Evolutionary conservation across 169 alveolate species (phyloP).

Genomic region (Plasmodium vinckei): DNA sequence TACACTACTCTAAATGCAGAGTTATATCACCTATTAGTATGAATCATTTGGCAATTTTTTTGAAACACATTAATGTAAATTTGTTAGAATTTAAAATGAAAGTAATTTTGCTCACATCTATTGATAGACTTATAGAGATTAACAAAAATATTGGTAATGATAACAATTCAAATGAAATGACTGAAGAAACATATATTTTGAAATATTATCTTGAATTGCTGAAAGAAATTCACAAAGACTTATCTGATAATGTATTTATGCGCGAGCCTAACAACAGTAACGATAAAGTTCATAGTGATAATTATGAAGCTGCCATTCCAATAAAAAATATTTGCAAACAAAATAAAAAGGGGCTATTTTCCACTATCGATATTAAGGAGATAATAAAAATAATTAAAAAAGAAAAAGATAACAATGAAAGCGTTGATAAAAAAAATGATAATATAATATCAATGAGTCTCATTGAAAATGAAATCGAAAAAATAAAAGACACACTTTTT

Average conservation of each 20-base stretch:
- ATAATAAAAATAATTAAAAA: conserved; percentile 43
- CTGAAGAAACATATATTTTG: not conserved
- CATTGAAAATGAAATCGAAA: conserved; percentile 12
- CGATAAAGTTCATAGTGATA: not conserved
- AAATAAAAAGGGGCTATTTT: conserved; percentile 13
- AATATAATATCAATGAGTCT: not conserved
- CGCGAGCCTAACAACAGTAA: not conserved
- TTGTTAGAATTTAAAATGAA: conserved; percentile 63
- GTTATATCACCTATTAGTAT: not conserved
- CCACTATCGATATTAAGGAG: conserved; percentile 63
- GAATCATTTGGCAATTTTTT: not conserved
- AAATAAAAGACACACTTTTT: conserved; percentile 9
- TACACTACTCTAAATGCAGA: conserved; percentile 52
- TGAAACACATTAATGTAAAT: conserved; percentile 17
- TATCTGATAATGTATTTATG: conserved; percentile 4
- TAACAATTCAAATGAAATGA: too few relatives aligned
- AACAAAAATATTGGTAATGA: not conserved
- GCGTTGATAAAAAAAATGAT: not conserved
- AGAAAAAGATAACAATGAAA: conserved; percentile 9
- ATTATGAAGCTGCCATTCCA: too few relatives aligned
- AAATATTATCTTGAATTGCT: conserved; percentile 48
- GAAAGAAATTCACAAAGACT: conserved; percentile 36
- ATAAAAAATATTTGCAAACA: not conserved
- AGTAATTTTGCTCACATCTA: conserved; percentile 55
- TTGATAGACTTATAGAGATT: conserved; percentile 15